A percentile compares a stretch with the other conserved stretches of the same genome.
These are phyloP conservation scores for Candida montana DNA, from an alignment of 805 yeast genomes.

Conservation along the genomic window DNA sequence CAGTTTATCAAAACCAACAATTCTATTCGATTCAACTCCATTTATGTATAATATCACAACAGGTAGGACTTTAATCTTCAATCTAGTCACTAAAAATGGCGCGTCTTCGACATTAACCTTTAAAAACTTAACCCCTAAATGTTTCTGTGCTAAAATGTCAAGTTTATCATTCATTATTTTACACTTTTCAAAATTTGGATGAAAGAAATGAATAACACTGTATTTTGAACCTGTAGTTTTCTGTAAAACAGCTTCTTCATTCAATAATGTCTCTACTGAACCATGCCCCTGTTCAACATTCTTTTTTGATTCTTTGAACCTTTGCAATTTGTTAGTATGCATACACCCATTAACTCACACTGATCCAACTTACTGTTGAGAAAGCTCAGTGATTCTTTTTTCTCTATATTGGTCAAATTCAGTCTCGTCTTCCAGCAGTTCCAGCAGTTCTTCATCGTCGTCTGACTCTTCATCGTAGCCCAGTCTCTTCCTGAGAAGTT, in stretches of 20 bases:
- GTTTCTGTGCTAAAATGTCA: slow-evolving; percentile 46
- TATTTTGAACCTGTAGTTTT: slow-evolving; percentile 37
- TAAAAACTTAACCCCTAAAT: slow-evolving; percentile 48
- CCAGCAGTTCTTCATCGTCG: slow-evolving; percentile 39
- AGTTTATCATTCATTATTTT: slow-evolving; percentile 46
- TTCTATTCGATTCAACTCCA: slow-evolving; percentile 53
- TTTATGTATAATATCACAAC: slow-evolving; percentile 55
- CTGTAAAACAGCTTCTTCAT: slow-evolving; percentile 55
- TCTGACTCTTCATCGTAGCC: slow-evolving; percentile 23
- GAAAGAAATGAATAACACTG: slow-evolving; percentile 58
- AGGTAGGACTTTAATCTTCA: slow-evolving; percentile 65
- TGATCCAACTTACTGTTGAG: slow-evolving; percentile 27
- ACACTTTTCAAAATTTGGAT: slow-evolving; percentile 58
- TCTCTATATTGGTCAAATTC: slow-evolving; percentile 55
- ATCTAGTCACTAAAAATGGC: slow-evolving; percentile 64
- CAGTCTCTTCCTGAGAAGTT: slow-evolving; percentile 22
- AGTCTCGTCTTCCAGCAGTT: slow-evolving; percentile 44
- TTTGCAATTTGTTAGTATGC: slow-evolving; percentile 8
- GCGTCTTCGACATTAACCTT: slow-evolving; percentile 58
- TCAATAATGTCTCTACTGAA: slow-evolving; percentile 32
- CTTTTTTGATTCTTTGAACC: slow-evolving; percentile 30
- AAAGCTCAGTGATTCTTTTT: slow-evolving; percentile 53
- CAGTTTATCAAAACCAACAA: slow-evolving; percentile 67
- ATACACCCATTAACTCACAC: too few species aligned
- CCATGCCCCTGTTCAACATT: slow-evolving; percentile 41